A percentile compares a stretch with the other conserved stretches of the same genome.
phyloP scores from a whole-genome alignment of 345 rosid species.

The Eucalyptus curtisii region DNA sequence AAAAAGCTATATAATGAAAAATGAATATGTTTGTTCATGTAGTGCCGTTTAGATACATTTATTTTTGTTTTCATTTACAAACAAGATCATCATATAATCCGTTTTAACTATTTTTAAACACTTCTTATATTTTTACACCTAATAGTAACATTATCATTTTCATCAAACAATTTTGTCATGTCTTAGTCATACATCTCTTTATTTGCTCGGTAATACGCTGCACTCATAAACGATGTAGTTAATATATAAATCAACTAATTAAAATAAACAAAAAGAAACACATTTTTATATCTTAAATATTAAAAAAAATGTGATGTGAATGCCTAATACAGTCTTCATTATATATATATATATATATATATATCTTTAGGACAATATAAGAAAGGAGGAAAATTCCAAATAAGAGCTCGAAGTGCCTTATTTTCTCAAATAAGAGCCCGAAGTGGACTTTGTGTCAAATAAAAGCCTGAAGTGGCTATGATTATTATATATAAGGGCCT shows the following conservation, averaged over 20 bases:
- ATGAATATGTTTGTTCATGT: too few species aligned
- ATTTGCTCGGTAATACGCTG: background rate
- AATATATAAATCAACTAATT: background rate
- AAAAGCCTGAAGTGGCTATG: fast-evolving
- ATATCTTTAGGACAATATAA: background rate
- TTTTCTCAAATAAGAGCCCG: fast-evolving
- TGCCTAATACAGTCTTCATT: background rate
- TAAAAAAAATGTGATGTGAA: background rate
- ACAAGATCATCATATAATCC: background rate
- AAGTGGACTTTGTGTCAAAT: fast-evolving
- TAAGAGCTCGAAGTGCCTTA: too few species aligned
- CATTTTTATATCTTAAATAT: background rate
- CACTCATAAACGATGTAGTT: background rate
- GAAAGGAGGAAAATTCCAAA: too few species aligned
- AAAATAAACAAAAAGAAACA: background rate
- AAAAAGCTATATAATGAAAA: too few species aligned
- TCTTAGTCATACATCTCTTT: background rate
- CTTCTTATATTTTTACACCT: background rate
- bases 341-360: background rate
- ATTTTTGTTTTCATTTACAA: background rate
- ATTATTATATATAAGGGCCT: too few species aligned
- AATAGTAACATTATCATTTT: background rate
- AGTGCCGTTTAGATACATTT: background rate
- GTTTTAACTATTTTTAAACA: background rate
- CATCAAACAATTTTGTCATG: background rate